These are phyloP conservation scores for Citrus trifoliata DNA, from an alignment of 345 rosid species.

Conservation along the genomic window DNA sequence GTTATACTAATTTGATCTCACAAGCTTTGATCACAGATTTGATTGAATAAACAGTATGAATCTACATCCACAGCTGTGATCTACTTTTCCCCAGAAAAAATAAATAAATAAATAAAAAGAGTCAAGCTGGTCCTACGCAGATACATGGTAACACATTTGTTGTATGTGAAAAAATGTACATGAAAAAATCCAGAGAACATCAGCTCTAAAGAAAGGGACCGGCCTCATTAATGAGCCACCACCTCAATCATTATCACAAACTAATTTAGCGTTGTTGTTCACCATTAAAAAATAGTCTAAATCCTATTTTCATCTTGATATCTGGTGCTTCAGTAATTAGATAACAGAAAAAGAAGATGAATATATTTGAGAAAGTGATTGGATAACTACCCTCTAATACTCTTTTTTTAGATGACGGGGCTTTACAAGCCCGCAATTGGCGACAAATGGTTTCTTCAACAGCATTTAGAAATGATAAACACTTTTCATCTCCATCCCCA, in stretches of 20 bases:
- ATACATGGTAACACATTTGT: not conserved
- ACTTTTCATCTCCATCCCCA: slow-evolving; percentile 80
- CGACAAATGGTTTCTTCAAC: slow-evolving; percentile 89
- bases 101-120: not conserved
- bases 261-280: not conserved
- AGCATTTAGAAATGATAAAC: slow-evolving; percentile 77
- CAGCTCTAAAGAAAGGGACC: not conserved
- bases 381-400: slow-evolving; percentile 53
- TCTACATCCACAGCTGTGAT: not conserved
- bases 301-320: not conserved
- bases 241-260: not conserved
- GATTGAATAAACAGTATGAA: not conserved
- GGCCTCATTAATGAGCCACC: not conserved
- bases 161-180: not conserved
- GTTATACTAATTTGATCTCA: not conserved
- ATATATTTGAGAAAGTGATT: not conserved
- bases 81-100: not conserved
- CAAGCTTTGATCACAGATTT: not conserved
- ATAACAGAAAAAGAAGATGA: not conserved
- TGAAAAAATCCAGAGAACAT: not conserved
- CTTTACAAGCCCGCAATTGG: slow-evolving; percentile 87
- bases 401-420: slow-evolving; percentile 56
- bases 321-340: not conserved
- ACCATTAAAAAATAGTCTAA: not conserved
- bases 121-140: not conserved